A percentile compares a stretch with the other conserved stretches of the same genome.
Evolutionary conservation across 1,139 yeast genomes (phyloP).

Genomic region (Kodamaea anthophila): DNA sequence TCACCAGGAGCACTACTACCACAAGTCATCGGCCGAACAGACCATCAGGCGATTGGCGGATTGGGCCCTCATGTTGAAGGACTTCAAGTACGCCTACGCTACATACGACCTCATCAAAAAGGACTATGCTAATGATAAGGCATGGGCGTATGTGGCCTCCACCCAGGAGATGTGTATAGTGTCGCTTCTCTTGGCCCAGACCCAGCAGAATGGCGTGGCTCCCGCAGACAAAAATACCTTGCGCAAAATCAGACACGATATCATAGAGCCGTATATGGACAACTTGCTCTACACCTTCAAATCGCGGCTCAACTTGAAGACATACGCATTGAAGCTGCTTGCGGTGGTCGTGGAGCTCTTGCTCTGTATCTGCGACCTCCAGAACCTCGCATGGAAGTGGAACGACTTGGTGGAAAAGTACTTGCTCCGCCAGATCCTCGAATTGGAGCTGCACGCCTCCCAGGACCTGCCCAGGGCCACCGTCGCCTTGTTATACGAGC

Average conservation of each 20-base stretch:
- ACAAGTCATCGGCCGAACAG: constrained; percentile 64
- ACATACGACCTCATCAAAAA: constrained; percentile 79
- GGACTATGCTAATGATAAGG: constrained; percentile 73
- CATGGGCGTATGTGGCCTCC: constrained; percentile 80
- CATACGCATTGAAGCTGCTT: constrained; percentile 49
- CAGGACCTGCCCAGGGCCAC: constrained; percentile 16
- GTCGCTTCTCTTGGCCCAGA: constrained; percentile 64
- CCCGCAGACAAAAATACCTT: constrained; percentile 46
- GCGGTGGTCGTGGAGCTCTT: constrained; percentile 45
- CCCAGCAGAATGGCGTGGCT: constrained; percentile 24
- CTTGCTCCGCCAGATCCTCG: constrained; percentile 35
- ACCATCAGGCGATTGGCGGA: constrained; percentile 80
- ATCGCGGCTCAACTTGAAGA: constrained; percentile 58
- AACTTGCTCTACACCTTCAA: constrained; percentile 46
- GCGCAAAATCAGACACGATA: constrained; percentile 53
- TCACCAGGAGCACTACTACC: constrained; percentile 47
- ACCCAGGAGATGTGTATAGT: constrained; percentile 83
- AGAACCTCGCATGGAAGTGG: constrained; percentile 44
- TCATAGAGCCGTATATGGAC: constrained; percentile 62
- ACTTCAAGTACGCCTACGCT: constrained; percentile 78
- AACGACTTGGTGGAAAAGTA: constrained; percentile 42
- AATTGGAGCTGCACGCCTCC: constrained; percentile 32
- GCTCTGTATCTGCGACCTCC: constrained; percentile 39
- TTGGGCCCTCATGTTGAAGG: constrained; percentile 84
- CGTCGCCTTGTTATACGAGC: constrained; percentile 35